Evolutionary conservation across 169 alveolate genomes (phyloP).

Genomic region (Plasmodium vivax): DNA sequence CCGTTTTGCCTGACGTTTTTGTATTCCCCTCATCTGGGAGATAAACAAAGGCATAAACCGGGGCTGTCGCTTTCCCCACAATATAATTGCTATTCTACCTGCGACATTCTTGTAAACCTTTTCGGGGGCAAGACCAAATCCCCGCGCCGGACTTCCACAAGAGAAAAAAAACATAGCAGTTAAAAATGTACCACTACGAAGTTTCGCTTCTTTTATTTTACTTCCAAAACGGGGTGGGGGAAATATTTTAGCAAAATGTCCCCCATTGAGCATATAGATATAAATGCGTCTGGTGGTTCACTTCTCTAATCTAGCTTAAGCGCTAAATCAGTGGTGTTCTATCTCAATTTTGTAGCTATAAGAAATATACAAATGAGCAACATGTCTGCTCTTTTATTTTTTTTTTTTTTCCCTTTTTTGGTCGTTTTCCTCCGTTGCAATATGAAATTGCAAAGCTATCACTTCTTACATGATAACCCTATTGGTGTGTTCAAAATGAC

Average conservation of each 20-base stretch:
- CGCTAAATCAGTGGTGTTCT: not conserved
- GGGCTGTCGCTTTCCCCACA: not conserved
- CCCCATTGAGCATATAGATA: not conserved
- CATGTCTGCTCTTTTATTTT: not conserved
- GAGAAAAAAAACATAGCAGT: not conserved
- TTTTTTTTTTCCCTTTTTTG: not conserved
- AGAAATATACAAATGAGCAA: not conserved
- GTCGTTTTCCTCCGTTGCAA: not conserved
- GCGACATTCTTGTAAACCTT: not conserved
- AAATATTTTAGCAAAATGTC: not conserved
- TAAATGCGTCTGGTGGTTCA: not conserved
- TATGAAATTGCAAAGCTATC: not conserved
- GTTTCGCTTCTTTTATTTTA: not conserved
- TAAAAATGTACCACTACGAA: not conserved
- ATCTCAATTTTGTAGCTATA: not conserved
- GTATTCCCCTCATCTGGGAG: not conserved
- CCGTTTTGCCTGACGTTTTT: not conserved
- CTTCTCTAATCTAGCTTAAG: not conserved
- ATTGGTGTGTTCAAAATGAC: not conserved
- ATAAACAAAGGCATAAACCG: not conserved
- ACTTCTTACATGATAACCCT: not conserved
- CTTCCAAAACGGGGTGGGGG: not conserved
- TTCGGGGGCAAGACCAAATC: not conserved
- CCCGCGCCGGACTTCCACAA: not conserved
- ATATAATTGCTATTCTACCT: not conserved